phyloP scores from a whole-genome alignment of 345 rosid species.

The Geranium rotundifolium region DNA sequence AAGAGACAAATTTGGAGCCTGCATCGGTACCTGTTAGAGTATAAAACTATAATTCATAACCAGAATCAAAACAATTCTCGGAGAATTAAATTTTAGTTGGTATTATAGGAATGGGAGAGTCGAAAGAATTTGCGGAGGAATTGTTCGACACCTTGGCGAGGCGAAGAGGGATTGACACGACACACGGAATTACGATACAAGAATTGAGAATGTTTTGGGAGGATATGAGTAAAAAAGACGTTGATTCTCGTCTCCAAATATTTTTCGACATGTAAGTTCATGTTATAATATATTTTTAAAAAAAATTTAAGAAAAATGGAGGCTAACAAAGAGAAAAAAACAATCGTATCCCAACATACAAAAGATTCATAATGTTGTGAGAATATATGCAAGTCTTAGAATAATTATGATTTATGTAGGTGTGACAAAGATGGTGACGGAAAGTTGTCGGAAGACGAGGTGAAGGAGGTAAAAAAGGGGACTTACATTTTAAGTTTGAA shows the following conservation, averaged over 20 bases:
- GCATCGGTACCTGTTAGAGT: conserved; percentile 39
- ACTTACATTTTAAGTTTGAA: too few species aligned
- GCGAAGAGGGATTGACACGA: conserved; percentile 37
- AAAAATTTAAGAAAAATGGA: too few species aligned
- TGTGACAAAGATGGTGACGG: conserved; percentile 98
- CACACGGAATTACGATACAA: conserved; percentile 52
- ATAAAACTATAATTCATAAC: too few species aligned
- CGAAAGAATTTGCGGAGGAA: conserved; percentile 73
- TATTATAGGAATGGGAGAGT: conserved; percentile 71
- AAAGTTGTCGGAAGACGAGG: conserved; percentile 74
- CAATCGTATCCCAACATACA: too few species aligned
- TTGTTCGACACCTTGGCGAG: conserved; percentile 71
- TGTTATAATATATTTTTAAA: too few species aligned
- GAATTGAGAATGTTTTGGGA: conserved; percentile 71
- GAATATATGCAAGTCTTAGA: neutral
- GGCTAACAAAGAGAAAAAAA: too few species aligned
- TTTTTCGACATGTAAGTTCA: conserved; percentile 81
- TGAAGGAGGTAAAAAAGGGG: conserved; percentile 44
- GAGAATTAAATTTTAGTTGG: neutral
- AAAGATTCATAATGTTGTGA: too few species aligned
- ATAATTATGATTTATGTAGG: conserved; percentile 26
- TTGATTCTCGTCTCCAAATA: conserved; percentile 76
- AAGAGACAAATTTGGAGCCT: conserved; percentile 60
- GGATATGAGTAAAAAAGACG: conserved; percentile 69
- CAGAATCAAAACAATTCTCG: too few species aligned